A percentile compares a stretch with the other conserved stretches of the same genome.
Conservation (phyloP, 371 early-diverging fungal species). For the Capniomyces stellatus region DNA sequence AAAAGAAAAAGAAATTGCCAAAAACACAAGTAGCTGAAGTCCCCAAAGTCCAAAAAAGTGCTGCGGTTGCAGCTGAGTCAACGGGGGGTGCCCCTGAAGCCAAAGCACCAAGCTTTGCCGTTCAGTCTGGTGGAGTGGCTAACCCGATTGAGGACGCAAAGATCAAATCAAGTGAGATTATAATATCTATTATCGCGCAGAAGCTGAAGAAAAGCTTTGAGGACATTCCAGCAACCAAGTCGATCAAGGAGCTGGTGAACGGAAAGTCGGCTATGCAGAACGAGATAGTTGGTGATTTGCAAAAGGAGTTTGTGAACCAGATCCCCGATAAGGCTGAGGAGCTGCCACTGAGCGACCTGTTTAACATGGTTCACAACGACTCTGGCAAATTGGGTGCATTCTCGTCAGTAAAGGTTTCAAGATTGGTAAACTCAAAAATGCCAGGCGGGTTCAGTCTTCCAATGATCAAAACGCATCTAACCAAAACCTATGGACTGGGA, state of each 20-base stretch:
- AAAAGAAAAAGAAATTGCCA: too few species aligned
- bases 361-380: constrained; percentile 36
- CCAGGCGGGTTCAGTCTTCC: constrained; percentile 76
- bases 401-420: constrained; percentile 49
- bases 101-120: constrained; percentile 55
- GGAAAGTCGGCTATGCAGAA: constrained; percentile 88
- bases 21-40: too few species aligned
- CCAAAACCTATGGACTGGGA: constrained; percentile 56
- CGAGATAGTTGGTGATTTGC: constrained; percentile 84
- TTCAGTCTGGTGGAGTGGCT: constrained; percentile 43
- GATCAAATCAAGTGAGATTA: constrained; percentile 51
- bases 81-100: too few species aligned
- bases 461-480: constrained; percentile 54
- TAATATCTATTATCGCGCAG: constrained; percentile 64
- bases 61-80: too few species aligned
- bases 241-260: constrained; percentile 80
- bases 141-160: constrained; percentile 42
- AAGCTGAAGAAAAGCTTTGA: constrained; percentile 75
- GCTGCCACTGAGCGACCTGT: constrained; percentile 65
- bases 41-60: too few species aligned
- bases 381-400: constrained; percentile 71
- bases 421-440: constrained; percentile 71
- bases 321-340: constrained; percentile 83
- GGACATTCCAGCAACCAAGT: constrained; percentile 57
- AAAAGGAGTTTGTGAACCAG: constrained; percentile 75